A percentile compares a stretch with the other conserved stretches of the same genome.
phyloP scores from a whole-genome alignment of 805 yeast species.

The Yarrowia hollandica region DNA sequence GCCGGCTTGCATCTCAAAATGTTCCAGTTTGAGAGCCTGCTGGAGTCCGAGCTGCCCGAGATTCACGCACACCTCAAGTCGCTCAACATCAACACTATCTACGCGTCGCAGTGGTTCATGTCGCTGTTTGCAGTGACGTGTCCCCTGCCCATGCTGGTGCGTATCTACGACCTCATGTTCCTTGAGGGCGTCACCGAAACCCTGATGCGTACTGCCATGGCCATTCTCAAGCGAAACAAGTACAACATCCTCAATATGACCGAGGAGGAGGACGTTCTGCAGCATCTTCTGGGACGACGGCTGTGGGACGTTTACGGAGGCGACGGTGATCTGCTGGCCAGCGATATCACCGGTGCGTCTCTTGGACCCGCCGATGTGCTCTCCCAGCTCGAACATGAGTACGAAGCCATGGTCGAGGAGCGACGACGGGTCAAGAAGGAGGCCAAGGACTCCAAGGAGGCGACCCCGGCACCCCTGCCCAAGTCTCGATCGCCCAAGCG shows the following conservation, averaged over 20 bases:
- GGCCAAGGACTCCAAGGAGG: not conserved
- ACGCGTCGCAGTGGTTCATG: slow-evolving; percentile 65
- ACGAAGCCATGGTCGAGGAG: slow-evolving; percentile 15
- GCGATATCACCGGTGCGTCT: slow-evolving; percentile 36
- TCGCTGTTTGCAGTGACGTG: slow-evolving; percentile 60
- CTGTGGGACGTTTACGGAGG: slow-evolving; percentile 48
- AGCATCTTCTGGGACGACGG: slow-evolving; percentile 45
- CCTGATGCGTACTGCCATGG: slow-evolving; percentile 57
- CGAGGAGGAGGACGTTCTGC: slow-evolving; percentile 47
- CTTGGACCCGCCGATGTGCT: slow-evolving; percentile 1
- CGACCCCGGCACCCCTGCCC: not conserved
- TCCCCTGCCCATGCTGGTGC: slow-evolving; percentile 54
- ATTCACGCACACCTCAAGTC: slow-evolving; percentile 48
- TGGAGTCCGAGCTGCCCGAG: slow-evolving; percentile 46
- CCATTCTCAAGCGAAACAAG: slow-evolving; percentile 52
- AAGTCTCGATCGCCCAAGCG: slow-evolving; percentile 9
- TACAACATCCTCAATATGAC: slow-evolving; percentile 42
- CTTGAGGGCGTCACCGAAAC: slow-evolving; percentile 57
- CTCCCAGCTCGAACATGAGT: slow-evolving; percentile 7
- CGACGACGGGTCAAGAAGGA: slow-evolving; percentile 12
- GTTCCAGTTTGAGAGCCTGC: slow-evolving; percentile 51
- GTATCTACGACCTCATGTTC: slow-evolving; percentile 52
- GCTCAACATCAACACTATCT: slow-evolving; percentile 50
- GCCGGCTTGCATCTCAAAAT: slow-evolving; percentile 55
- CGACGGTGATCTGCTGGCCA: slow-evolving; percentile 43